Conservation (phyloP, 1,284 basidiomycete genomes). For the Apiotrichum laibachii region DNA sequence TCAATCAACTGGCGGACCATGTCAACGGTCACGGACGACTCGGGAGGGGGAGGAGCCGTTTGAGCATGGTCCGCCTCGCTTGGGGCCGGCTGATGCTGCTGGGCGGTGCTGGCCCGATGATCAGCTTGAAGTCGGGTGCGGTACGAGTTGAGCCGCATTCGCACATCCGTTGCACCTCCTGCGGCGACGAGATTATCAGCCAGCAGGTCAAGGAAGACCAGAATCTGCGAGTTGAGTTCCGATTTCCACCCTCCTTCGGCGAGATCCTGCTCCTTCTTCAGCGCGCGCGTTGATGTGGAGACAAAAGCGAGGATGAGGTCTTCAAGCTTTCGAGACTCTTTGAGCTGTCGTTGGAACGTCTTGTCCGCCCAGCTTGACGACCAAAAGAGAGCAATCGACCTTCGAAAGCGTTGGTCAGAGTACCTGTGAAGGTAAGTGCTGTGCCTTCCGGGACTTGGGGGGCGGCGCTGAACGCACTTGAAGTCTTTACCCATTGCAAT, state of each 20-base stretch:
- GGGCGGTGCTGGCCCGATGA: neutral
- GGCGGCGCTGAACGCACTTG: conserved; percentile 55
- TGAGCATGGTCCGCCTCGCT: neutral
- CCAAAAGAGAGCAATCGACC: conserved; percentile 87
- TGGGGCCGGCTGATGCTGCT: neutral
- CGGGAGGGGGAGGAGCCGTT: neutral
- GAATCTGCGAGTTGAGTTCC: conserved; percentile 87
- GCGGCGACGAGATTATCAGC: conserved; percentile 71
- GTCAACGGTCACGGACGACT: neutral
- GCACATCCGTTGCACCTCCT: conserved; percentile 76
- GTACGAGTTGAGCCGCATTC: conserved; percentile 13
- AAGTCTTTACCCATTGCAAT: conserved; percentile 88
- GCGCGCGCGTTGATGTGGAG: conserved; percentile 75
- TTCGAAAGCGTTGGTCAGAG: conserved; percentile 77
- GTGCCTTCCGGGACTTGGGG: no score
- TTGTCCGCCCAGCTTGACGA: conserved; percentile 75
- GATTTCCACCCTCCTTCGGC: conserved; percentile 84
- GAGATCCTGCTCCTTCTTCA: conserved; percentile 70
- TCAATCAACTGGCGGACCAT: conserved; percentile 48
- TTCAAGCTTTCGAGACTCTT: conserved; percentile 94
- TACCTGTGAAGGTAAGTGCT: conserved; percentile 58
- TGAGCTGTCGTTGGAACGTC: conserved; percentile 80
- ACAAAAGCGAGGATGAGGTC: conserved; percentile 95
- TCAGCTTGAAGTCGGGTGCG: conserved; percentile 15
- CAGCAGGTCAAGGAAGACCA: conserved; percentile 78